Evolutionary conservation across 306 rosid species (phyloP).

Genomic region (Aeschynomene evenia): DNA sequence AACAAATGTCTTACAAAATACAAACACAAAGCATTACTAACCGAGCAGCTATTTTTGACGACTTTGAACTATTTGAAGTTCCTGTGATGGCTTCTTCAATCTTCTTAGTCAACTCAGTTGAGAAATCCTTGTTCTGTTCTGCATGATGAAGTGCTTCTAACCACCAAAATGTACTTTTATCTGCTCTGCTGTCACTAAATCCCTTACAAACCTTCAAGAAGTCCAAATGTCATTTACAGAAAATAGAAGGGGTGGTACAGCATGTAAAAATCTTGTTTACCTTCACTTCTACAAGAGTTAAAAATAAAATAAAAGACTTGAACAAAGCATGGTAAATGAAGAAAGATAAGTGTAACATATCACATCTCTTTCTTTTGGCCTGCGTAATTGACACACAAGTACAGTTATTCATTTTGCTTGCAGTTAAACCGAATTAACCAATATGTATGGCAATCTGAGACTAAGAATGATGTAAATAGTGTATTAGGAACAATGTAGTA

Average conservation of each 20-base stretch:
- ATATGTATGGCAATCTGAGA: not conserved
- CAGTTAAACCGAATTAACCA: not conserved
- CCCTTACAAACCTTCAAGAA: conserved; percentile 59
- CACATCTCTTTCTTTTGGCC: not conserved
- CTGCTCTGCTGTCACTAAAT: conserved; percentile 38
- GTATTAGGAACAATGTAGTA: not conserved
- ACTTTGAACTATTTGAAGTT: conserved; percentile 57
- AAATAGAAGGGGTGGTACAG: not conserved
- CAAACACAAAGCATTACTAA: conserved; percentile 41
- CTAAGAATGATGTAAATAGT: conserved; percentile 5
- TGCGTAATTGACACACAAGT: not conserved
- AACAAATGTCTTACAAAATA: conserved; percentile 2
- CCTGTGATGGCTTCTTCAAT: conserved; percentile 82
- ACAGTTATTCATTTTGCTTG: not conserved
- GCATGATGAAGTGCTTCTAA: conserved; percentile 80
- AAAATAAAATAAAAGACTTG: conserved; percentile 16
- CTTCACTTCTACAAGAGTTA: not conserved
- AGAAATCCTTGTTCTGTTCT: conserved; percentile 74
- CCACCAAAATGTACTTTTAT: conserved; percentile 71
- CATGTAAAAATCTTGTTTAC: not conserved
- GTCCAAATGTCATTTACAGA: conserved; percentile 19
- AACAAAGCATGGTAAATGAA: conserved; percentile 2
- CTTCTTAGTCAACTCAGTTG: conserved; percentile 69
- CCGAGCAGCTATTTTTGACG: conserved; percentile 64
- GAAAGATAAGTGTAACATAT: not conserved